A percentile compares a stretch with the other conserved stretches of the same genome.
phyloP scores from a whole-genome alignment of 2,329 filamentous ascomycete species.

The Aurifilum marmelostoma region DNA sequence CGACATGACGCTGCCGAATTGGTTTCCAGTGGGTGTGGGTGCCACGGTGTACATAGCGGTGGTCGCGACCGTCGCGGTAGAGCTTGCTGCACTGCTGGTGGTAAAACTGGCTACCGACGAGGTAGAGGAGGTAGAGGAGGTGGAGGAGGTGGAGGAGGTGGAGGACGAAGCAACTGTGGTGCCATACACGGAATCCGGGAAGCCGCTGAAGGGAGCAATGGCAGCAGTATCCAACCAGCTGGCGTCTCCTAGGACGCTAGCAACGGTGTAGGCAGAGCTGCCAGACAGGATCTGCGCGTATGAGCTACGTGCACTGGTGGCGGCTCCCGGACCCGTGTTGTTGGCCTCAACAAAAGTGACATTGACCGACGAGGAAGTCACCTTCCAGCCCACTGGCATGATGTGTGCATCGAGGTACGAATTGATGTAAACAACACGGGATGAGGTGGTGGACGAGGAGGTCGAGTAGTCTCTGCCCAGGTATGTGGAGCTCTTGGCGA shows the following conservation, averaged over 20 bases:
- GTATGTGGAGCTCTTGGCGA: conserved; percentile 34
- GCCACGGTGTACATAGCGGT: conserved; percentile 30
- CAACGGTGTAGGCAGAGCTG: conserved; percentile 29
- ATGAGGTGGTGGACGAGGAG: conserved; percentile 21
- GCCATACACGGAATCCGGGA: conserved; percentile 16
- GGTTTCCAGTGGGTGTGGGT: conserved; percentile 30
- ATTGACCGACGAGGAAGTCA: conserved; percentile 33
- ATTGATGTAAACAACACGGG: conserved; percentile 37
- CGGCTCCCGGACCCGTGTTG: conserved; percentile 39
- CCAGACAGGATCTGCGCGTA: conserved; percentile 31
- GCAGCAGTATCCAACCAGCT: conserved; percentile 39
- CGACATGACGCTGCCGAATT: conserved; percentile 46
- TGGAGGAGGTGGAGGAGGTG: too few species aligned
- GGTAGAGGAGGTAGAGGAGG: too few species aligned
- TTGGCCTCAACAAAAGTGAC: conserved; percentile 39
- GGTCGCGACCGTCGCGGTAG: conserved; percentile 41
- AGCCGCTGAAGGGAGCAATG: conserved; percentile 33
- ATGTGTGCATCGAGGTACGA: conserved; percentile 38
- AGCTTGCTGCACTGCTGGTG: conserved; percentile 30
- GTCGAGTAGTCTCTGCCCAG: conserved; percentile 36
- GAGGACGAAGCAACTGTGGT: conserved; percentile 8
- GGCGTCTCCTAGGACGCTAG: conserved; percentile 37
- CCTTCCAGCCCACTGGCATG: conserved; percentile 35
- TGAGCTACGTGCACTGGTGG: conserved; percentile 33
- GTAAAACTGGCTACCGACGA: conserved; percentile 15